A percentile compares a stretch with the other conserved stretches of the same genome.
Evolutionary conservation across 305 asterid species (phyloP).

Genomic region (Petunia hybrid): DNA sequence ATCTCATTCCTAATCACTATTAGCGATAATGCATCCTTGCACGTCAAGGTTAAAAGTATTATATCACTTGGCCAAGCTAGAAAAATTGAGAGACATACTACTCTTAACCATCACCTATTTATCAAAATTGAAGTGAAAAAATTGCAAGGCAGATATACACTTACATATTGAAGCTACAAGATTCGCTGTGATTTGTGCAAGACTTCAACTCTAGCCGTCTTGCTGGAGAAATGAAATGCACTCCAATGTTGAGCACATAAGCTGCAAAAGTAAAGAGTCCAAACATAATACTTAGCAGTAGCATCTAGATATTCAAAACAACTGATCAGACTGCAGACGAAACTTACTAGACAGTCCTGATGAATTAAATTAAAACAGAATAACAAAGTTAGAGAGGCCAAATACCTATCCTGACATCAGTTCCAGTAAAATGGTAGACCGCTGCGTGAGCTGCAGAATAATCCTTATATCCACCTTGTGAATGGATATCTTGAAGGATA

Average conservation of each 20-base stretch:
- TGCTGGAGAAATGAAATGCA: slow-evolving; percentile 8
- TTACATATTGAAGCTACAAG: slow-evolving; percentile 7
- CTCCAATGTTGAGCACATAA: slow-evolving; percentile 5
- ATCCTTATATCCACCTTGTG: neutral
- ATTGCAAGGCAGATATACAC: slow-evolving; percentile 11
- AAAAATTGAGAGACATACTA: neutral
- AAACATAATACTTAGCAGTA: slow-evolving; percentile 20
- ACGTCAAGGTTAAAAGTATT: slow-evolving; percentile 16
- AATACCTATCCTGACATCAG: slow-evolving; percentile 25
- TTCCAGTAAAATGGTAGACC: neutral
- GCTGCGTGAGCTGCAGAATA: slow-evolving; percentile 26
- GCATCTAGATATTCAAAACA: slow-evolving; percentile 17
- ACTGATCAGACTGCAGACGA: slow-evolving; percentile 18
- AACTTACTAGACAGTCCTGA: slow-evolving; percentile 18
- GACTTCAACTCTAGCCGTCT: slow-evolving; percentile 24
- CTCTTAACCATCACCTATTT: slow-evolving; percentile 17
- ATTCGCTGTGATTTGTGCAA: slow-evolving; percentile 11
- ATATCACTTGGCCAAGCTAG: slow-evolving; percentile 27
- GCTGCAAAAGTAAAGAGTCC: slow-evolving; percentile 29
- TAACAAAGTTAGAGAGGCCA: neutral
- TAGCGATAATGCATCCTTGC: neutral
- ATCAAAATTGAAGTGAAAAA: neutral
- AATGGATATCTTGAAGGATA: slow-evolving; percentile 9
- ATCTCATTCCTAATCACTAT: slow-evolving; percentile 3
- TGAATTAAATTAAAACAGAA: neutral